Conservation (phyloP, 2,329 filamentous ascomycete species). For the Teratosphaeria destructans region DNA sequence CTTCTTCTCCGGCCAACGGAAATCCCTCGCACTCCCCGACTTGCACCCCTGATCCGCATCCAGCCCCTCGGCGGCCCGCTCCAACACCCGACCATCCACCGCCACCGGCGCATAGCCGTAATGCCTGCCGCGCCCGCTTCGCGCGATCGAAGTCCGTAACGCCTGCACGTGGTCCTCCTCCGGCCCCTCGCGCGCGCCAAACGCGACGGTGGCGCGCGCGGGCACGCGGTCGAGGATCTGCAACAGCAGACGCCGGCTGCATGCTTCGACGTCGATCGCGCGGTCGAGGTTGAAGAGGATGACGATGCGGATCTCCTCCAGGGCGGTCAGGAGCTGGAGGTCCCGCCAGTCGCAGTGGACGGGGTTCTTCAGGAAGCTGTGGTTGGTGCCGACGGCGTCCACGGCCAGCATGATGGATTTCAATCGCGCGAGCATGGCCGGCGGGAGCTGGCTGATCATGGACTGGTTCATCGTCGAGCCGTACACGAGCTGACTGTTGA, state of each 20-base stretch:
- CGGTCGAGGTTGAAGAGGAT: neutral
- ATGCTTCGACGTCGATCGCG: slow-evolving; percentile 4
- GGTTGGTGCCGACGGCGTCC: neutral
- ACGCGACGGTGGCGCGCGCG: slow-evolving; percentile 5
- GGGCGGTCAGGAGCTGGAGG: neutral
- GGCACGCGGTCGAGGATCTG: slow-evolving; percentile 16
- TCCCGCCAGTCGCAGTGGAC: neutral
- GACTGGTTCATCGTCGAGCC: neutral
- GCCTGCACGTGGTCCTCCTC: slow-evolving; percentile 8
- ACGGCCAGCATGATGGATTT: neutral
- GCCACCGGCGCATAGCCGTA: neutral
- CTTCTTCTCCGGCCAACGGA: neutral
- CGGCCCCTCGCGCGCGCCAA: slow-evolving; percentile 4
- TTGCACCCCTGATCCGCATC: neutral
- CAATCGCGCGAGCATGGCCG: neutral
- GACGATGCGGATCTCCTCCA: neutral
- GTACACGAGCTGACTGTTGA: slow-evolving; percentile 12
- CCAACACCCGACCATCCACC: neutral
- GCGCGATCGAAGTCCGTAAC: slow-evolving; percentile 1
- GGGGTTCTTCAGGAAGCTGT: neutral
- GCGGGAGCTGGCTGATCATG: slow-evolving; percentile 1
- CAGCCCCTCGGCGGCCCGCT: neutral
- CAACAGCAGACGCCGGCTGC: slow-evolving; percentile 5
- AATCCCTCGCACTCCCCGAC: neutral
- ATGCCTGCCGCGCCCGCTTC: neutral